phyloP scores from a whole-genome alignment of 306 rosid species.

The Pyrus communis region DNA sequence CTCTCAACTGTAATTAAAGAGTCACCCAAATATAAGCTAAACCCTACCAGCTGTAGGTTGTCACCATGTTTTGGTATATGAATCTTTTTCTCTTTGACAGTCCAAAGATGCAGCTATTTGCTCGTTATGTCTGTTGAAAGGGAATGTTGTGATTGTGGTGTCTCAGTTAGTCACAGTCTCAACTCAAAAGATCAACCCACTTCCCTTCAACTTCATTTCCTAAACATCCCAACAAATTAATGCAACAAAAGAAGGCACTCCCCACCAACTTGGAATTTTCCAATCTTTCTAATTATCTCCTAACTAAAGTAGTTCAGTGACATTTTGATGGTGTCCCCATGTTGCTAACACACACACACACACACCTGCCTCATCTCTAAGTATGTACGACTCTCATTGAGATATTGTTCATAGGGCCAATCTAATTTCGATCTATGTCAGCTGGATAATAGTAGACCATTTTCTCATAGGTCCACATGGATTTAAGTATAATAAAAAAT shows the following conservation, averaged over 20 bases:
- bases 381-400: background rate
- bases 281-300: background rate
- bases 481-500: conserved; percentile 20
- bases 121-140: conserved; percentile 25
- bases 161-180: conserved; percentile 66
- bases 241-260: conserved; percentile 19
- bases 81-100: background rate
- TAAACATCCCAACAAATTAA: background rate
- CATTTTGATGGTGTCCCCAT: background rate
- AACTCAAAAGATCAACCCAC: conserved; percentile 11
- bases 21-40: background rate
- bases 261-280: background rate
- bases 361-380: background rate
- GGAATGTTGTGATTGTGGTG: conserved; percentile 47
- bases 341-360: background rate
- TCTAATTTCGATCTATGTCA: conserved; percentile 16
- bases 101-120: background rate
- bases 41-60: background rate
- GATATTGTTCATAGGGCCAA: conserved; percentile 12
- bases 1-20: background rate
- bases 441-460: conserved; percentile 22
- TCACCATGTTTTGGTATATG: background rate
- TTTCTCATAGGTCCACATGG: conserved; percentile 31
- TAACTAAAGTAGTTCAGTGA: background rate
- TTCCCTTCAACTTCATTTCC: background rate